Base-by-base conservation (phyloP, 768 basidiomycete species). In the Mrakia frigida region DNA sequence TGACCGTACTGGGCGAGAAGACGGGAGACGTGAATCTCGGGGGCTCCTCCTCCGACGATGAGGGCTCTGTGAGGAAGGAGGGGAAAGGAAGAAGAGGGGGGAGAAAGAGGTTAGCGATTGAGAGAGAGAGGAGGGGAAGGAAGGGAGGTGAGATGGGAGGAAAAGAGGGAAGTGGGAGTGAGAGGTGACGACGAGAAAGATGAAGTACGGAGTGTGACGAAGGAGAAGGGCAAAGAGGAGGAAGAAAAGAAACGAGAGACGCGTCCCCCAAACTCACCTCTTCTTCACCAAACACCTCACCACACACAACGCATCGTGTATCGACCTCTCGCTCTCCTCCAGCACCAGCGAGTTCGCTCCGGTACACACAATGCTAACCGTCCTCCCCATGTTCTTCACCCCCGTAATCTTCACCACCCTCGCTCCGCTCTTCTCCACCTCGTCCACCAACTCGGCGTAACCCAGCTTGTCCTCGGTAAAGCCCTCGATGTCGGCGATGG, bases 221-320 rank as follows among this genome's bases (percentile, higher is more conserved):
- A 11, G 5, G 39, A 11, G 39, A 11, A 41, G 39, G 39, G 11
- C 11, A 11, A 41, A 41, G 67, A 59, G 25, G n/a, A 18, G 25
- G 35, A 73, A 69, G 56, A 35, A 7, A 18, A 65, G 43, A 23
- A 37, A 23, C 16, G 39, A 11, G 11, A 60, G 59, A 37, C 63
- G 56, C 61, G 33, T 53, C 61, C n/a, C n/a, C n/a, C 56, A 18
- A 0, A 82, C 89, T 73, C 81, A 96, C 96, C 95, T 87, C 85
- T 98, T 98, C 86, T 99, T 98, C 67, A 99, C 95, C 72, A 99
- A 87, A 86, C 97, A 99, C 70, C 97, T 89, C 6, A 99, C 94
- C 41, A 99, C 97, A 82, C 97, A 98, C n/a, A 98, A 88, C 0
- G 97, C 96, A 82, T 99, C 97, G 84, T 99, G 97, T 80, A 99